A percentile compares a stretch with the other conserved stretches of the same genome.
Evolutionary conservation across 1,284 basidiomycete species (phyloP).

Genomic region (Heterobasidion parviporum): DNA sequence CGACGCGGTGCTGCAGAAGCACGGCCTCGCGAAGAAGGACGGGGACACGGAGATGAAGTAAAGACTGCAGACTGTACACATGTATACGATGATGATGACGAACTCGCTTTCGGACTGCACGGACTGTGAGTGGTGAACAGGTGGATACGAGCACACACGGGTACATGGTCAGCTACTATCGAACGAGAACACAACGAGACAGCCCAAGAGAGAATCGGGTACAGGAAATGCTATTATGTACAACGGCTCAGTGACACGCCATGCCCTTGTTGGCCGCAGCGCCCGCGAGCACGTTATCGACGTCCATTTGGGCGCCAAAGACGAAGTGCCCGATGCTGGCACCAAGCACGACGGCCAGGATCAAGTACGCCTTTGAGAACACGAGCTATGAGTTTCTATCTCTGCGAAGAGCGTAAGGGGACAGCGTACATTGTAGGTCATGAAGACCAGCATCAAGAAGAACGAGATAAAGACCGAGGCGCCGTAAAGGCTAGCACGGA

Average conservation of each 20-base stretch:
- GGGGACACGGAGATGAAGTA: slow-evolving; percentile 67
- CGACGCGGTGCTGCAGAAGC: slow-evolving; percentile 75
- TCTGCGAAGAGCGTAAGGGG: neutral
- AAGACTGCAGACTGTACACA: neutral
- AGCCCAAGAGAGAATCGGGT: neutral
- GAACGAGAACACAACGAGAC: neutral
- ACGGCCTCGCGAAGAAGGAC: slow-evolving; percentile 84
- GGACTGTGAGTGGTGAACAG: neutral
- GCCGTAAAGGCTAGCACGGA: slow-evolving; percentile 61
- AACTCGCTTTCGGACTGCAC: neutral
- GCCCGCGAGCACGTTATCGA: slow-evolving; percentile 45
- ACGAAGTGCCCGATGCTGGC: slow-evolving; percentile 68
- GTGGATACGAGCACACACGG: too few relatives aligned
- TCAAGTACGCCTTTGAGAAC: slow-evolving; percentile 62
- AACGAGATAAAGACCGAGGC: slow-evolving; percentile 65
- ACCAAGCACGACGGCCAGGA: slow-evolving; percentile 63
- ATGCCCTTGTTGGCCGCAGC: slow-evolving; percentile 45
- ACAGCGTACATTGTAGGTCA: slow-evolving; percentile 74
- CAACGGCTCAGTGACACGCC: slow-evolving; percentile 35
- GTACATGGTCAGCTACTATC: neutral
- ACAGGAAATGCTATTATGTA: slow-evolving; percentile 1
- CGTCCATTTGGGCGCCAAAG: slow-evolving; percentile 51
- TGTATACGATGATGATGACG: too few relatives aligned
- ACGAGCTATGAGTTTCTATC: neutral
- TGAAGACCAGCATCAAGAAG: slow-evolving; percentile 84